phyloP scores from a whole-genome alignment of 2,329 filamentous ascomycete genomes.

The Camillea tinctor region DNA sequence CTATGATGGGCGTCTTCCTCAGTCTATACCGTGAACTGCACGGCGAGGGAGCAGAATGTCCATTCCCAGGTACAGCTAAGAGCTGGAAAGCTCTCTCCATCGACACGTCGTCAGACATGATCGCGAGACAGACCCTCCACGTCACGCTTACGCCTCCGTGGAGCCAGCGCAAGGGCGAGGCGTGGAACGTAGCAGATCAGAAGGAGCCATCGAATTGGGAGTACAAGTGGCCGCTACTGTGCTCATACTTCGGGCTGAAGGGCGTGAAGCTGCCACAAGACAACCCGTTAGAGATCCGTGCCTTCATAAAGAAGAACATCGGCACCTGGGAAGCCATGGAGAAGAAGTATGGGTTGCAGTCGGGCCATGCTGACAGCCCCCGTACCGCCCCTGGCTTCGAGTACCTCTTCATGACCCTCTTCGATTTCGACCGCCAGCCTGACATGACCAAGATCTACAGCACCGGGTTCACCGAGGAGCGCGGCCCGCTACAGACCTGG shows the following conservation, averaged over 20 bases:
- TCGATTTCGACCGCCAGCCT: slow-evolving; percentile 36
- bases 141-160: slow-evolving; percentile 40
- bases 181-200: slow-evolving; percentile 43
- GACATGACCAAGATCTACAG: slow-evolving; percentile 33
- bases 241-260: slow-evolving; percentile 45
- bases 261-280: slow-evolving; percentile 23
- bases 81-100: slow-evolving; percentile 35
- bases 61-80: slow-evolving; percentile 36
- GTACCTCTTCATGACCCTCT: slow-evolving; percentile 34
- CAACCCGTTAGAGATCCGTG: slow-evolving; percentile 5
- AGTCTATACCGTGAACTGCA: slow-evolving; percentile 36
- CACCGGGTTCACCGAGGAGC: slow-evolving; percentile 3
- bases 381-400: slow-evolving; percentile 31
- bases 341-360: slow-evolving; percentile 32
- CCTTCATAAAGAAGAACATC: slow-evolving; percentile 32
- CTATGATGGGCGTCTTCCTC: slow-evolving; percentile 39
- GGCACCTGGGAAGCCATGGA: slow-evolving; percentile 33
- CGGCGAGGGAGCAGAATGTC: slow-evolving; percentile 33
- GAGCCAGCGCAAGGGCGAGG: slow-evolving; percentile 32
- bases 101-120: slow-evolving; percentile 37
- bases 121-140: slow-evolving; percentile 41
- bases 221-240: slow-evolving; percentile 45
- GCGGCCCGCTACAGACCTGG: neutral
- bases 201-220: slow-evolving; percentile 37
- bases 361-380: slow-evolving; percentile 32